Base-by-base conservation (phyloP, 495 filamentous ascomycete species). In the Hypoxylon fragiforme region DNA sequence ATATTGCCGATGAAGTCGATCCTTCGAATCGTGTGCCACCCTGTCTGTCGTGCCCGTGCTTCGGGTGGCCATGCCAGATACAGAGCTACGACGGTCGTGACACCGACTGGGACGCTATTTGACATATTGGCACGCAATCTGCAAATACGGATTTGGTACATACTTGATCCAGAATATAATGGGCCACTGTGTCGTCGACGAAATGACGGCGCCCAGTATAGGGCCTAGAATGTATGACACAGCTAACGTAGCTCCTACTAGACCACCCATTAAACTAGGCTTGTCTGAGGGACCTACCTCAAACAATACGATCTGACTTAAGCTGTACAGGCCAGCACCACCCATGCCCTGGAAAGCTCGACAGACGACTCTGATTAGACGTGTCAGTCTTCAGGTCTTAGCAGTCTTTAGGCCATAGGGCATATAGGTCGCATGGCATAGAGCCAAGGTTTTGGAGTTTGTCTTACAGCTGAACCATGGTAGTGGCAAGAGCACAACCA, bases 91-190 rank as follows among this genome's bases (percentile, higher is more conserved):
- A 86, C 77, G 0, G 84, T 74, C 0, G 75, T 53, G 0, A 78
- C 75, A 6, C 75, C 81, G 32, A 87, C 73, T 0, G 87, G 87
- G 1, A 88, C 69, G 49, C 73, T 76, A 19, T 28, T n/a, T 16
- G 2, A 24, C 21, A 12, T 19, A 18, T 60, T 65, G 58, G 44
- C 26, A 28, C n/a, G 8, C 8, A 40, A 2, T n/a, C 11, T 13
- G 1, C n/a, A 5, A 3, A 9, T 7, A 5, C 7, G 9, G 3
- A n/a, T 2, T 19, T 14, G 24, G 19, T 6, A 62, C 66, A 8
- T 34, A 75, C 75, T 90, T 90, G 71, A 90, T 83, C 82, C 82
- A 89, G 64, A 87, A 90, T 22, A 79, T 79, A 76, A 84, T 87
- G 24, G 84, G 64, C 88, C 88, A 91, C 3, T 73, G 74, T 11